phyloP scores from a whole-genome alignment of 352 stramenopile genomes.

The Thalassiosira exigua region DNA sequence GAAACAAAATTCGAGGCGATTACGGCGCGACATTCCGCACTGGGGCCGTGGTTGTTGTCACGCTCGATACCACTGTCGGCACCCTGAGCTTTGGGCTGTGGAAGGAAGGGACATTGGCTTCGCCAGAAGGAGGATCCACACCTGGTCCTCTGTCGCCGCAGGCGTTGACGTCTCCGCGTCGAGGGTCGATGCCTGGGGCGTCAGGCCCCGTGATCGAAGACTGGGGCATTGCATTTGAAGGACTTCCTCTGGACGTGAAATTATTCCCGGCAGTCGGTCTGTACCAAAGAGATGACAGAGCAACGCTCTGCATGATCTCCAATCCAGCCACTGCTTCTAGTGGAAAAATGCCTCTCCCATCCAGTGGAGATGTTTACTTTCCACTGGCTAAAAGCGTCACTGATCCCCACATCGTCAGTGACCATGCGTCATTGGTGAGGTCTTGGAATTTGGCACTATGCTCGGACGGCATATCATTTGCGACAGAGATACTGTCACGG shows the following conservation, averaged over 20 bases:
- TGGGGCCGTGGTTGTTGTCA: slow-evolving; percentile 80
- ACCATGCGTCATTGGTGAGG: slow-evolving; percentile 29
- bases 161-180: slow-evolving; percentile 52
- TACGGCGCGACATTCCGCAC: slow-evolving; percentile 82
- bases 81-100: slow-evolving; percentile 83
- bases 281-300: slow-evolving; percentile 82
- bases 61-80: slow-evolving; percentile 82
- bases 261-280: slow-evolving; percentile 83
- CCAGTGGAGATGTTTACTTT: slow-evolving; percentile 60
- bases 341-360: slow-evolving; percentile 34
- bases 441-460: slow-evolving; percentile 59
- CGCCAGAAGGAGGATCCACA: slow-evolving; percentile 8
- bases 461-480: slow-evolving; percentile 55
- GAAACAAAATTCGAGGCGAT: slow-evolving; percentile 87
- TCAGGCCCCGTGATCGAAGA: slow-evolving; percentile 73
- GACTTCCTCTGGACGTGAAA: slow-evolving; percentile 80
- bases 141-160: slow-evolving; percentile 60
- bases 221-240: slow-evolving; percentile 85
- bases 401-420: slow-evolving; percentile 5
- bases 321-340: slow-evolving; percentile 23
- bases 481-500: slow-evolving; percentile 43
- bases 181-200: slow-evolving; percentile 17
- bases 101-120: slow-evolving; percentile 63
- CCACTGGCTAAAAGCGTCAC: slow-evolving; percentile 13
- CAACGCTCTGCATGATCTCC: slow-evolving; percentile 78